Conservation (phyloP, 2,329 filamentous ascomycete genomes). For the Metarhizium rileyi region DNA sequence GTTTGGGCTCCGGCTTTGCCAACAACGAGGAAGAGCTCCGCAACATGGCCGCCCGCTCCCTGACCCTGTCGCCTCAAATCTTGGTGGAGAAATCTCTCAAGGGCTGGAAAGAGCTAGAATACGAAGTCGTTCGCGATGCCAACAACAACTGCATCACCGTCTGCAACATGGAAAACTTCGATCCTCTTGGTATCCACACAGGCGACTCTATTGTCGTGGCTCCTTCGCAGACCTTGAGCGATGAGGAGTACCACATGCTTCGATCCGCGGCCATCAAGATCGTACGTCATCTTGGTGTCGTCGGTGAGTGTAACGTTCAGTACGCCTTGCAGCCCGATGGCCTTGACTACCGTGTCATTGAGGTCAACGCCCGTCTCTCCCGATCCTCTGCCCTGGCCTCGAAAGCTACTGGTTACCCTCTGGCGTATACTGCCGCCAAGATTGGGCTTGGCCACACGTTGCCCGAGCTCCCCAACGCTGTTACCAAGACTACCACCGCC, state of each 20-base stretch:
- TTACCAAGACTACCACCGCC: slow-evolving; percentile 96
- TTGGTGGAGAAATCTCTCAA: slow-evolving; percentile 97
- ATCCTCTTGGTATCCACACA: slow-evolving; percentile 93
- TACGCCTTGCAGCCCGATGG: slow-evolving; percentile 95
- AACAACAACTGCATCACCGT: slow-evolving; percentile 99
- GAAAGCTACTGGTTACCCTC: slow-evolving; percentile 94
- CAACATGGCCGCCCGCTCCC: slow-evolving; percentile 83
- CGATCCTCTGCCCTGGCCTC: slow-evolving; percentile 94
- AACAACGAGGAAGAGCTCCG: slow-evolving; percentile 88
- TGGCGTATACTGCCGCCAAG: slow-evolving; percentile 96
- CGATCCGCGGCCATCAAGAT: slow-evolving; percentile 97
- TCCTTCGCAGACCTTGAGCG: slow-evolving; percentile 90
- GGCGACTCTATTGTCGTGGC: slow-evolving; percentile 98
- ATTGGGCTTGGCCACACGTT: slow-evolving; percentile 93
- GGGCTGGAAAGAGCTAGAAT: slow-evolving; percentile 99
- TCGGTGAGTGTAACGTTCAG: slow-evolving; percentile 97
- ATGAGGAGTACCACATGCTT: slow-evolving; percentile 99
- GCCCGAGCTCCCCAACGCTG: slow-evolving; percentile 91
- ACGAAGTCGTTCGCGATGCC: slow-evolving; percentile 94
- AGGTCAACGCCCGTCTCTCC: slow-evolving; percentile 97
- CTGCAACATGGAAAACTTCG: slow-evolving; percentile 79
- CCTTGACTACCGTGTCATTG: slow-evolving; percentile 95
- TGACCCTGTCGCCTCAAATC: slow-evolving; percentile 92
- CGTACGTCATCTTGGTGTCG: slow-evolving; percentile 89
- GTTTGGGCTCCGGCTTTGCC: slow-evolving; percentile 92